Evolutionary conservation across 208 protist genomes (phyloP), one percentile per base, ranked within the genome.

Genomic region (Angomonas ambiguus): DNA sequence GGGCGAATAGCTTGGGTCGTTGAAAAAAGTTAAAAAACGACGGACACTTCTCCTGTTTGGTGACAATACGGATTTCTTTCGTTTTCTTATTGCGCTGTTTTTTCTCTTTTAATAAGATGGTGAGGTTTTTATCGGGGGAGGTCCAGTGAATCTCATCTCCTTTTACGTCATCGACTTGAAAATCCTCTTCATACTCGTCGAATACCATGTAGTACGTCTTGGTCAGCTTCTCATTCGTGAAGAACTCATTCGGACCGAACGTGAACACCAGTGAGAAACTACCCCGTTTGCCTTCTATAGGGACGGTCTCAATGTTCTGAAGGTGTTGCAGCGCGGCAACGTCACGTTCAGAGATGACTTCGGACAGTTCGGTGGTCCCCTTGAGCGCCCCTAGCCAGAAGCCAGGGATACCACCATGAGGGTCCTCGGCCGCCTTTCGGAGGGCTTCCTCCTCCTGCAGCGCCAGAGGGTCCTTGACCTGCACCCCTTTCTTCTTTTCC

Each of bases 21-120:
- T 58, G 82, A 72, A 98, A 98, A 85, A 98, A 97, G 71, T 90
- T 90, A 65, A 97, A 98, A 80, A 98, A 98, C 30, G 83, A 93
- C 30, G 84, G 76, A 35, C 79, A 87, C 30, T 85, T 77, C 75
- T 96, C 92, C 45, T 91, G 83, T 24, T 84, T 87, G 56, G 81
- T 82, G 24, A 95, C 84, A 22, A 91, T 74, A 55, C 93, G 85
- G 38, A 91, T 89, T 62, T 79, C 76, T 25, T 92, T 92, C 8
- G 73, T 87, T 32, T 69, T 85, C 85, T 97, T 97, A 72, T 88
- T 83, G 24, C 84, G 77, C 75, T 97, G 92, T 70, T 95, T 98
- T 75, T 93, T 94, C 60, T 80, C 83, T 67, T 89, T 94, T 28
- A 93, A 60, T 27, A 82, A 77, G 63, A 96, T 77, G 25, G 88